These are phyloP conservation scores for Fusarium sp. DNA, from an alignment of 2,329 filamentous ascomycete genomes.

Conservation along the genomic window DNA sequence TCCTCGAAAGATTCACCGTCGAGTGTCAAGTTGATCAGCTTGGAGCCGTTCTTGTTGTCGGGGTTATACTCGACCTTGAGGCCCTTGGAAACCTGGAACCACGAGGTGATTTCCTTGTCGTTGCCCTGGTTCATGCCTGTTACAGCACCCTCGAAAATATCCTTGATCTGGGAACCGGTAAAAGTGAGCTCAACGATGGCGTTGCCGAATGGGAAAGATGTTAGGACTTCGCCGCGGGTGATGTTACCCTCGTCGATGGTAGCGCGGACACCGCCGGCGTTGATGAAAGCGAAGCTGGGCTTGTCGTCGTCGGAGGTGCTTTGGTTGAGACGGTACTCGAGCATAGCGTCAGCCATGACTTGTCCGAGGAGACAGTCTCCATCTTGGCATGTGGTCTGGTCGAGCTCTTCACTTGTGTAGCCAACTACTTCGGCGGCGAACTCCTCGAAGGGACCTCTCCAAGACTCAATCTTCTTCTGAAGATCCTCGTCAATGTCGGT, in stretches of 20 bases:
- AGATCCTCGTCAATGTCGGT: slow-evolving; percentile 67
- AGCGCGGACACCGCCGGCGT: slow-evolving; percentile 72
- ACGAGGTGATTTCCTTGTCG: slow-evolving; percentile 63
- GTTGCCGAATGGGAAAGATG: slow-evolving; percentile 74
- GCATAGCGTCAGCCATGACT: slow-evolving; percentile 69
- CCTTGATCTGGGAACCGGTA: slow-evolving; percentile 65
- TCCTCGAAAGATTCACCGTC: slow-evolving; percentile 60
- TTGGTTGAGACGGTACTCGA: slow-evolving; percentile 66
- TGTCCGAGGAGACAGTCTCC: slow-evolving; percentile 69
- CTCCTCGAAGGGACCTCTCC: slow-evolving; percentile 70
- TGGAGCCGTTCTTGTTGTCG: slow-evolving; percentile 58
- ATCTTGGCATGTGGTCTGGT: slow-evolving; percentile 67
- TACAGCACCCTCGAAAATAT: slow-evolving; percentile 69
- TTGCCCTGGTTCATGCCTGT: slow-evolving; percentile 66
- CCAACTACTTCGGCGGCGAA: slow-evolving; percentile 70
- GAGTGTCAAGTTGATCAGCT: slow-evolving; percentile 65
- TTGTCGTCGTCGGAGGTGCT: slow-evolving; percentile 53
- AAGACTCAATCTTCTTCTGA: slow-evolving; percentile 67
- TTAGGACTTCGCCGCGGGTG: slow-evolving; percentile 72
- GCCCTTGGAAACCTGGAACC: slow-evolving; percentile 69
- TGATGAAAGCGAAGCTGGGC: slow-evolving; percentile 68
- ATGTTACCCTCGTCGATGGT: slow-evolving; percentile 70
- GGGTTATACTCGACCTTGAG: slow-evolving; percentile 69
- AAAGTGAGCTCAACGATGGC: slow-evolving; percentile 68
- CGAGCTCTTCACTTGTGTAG: slow-evolving; percentile 63